Evolutionary conservation across 768 basidiomycete species (phyloP).

Genomic region (Trametes sanguinea): DNA sequence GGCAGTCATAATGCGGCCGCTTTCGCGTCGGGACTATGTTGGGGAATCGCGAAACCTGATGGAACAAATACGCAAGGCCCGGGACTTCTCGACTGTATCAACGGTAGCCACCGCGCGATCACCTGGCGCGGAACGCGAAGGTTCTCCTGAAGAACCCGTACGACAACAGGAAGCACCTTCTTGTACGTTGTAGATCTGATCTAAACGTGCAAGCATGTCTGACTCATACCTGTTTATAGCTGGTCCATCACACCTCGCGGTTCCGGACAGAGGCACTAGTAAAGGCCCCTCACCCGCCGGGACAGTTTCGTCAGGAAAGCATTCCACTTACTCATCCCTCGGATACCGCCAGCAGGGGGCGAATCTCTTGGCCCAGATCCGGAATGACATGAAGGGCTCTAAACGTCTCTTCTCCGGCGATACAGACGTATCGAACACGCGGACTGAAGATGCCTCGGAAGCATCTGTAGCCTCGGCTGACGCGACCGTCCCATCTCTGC

Average conservation of each 20-base stretch:
- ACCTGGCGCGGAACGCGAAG: conserved; percentile 19
- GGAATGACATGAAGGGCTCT: conserved; percentile 71
- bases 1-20: conserved; percentile 51
- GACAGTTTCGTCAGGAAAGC: conserved; percentile 32
- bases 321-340: conserved; percentile 56
- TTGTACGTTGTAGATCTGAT: not conserved
- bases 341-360: conserved; percentile 77
- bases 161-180: not conserved
- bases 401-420: conserved; percentile 75
- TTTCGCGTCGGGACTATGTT: conserved; percentile 67
- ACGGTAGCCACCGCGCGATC: conserved; percentile 51
- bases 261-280: conserved; percentile 19
- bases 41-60: conserved; percentile 77
- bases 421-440: conserved; percentile 52
- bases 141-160: not conserved
- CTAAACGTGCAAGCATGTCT: not conserved
- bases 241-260: conserved; percentile 15
- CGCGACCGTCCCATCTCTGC: conserved; percentile 19
- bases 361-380: conserved; percentile 83
- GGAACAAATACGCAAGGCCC: conserved; percentile 77
- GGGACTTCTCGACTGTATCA: conserved; percentile 76
- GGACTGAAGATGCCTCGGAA: conserved; percentile 13
- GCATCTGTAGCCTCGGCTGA: conserved; percentile 15
- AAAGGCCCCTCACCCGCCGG: conserved; percentile 27
- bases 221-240: not conserved